phyloP scores from a whole-genome alignment of 208 protist species.

The Leishmania tropica region DNA sequence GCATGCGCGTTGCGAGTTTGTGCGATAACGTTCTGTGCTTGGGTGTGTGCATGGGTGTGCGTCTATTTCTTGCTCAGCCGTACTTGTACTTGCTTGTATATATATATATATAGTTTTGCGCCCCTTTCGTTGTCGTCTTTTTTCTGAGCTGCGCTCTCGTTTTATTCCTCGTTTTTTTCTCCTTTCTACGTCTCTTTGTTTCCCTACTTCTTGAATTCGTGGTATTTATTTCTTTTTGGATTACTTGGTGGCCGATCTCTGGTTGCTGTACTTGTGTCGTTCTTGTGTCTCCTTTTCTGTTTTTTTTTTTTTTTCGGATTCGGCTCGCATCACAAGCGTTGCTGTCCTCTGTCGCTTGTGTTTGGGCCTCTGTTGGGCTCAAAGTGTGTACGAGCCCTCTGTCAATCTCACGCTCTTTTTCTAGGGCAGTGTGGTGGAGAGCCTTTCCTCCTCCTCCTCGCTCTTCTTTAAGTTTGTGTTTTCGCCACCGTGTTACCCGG shows the following conservation, averaged over 20 bases:
- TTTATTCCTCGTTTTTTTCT: not conserved
- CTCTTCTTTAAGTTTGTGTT: not conserved
- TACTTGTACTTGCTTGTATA: not conserved
- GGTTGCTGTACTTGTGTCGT: not conserved
- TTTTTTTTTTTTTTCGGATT: not conserved
- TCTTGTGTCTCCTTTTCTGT: too few species aligned
- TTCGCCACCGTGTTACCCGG: not conserved
- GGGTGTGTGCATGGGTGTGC: not conserved
- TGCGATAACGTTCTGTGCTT: not conserved
- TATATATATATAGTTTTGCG: not conserved
- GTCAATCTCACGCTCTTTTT: conserved; percentile 9
- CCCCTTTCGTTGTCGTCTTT: not conserved
- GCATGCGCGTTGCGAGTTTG: not conserved
- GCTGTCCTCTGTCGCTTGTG: not conserved
- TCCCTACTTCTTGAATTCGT: not conserved
- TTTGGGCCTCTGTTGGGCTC: not conserved
- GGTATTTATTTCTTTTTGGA: not conserved
- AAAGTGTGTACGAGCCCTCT: not conserved
- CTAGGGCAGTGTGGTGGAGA: not conserved
- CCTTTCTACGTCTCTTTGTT: not conserved
- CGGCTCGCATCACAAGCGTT: not conserved
- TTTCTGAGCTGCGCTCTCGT: not conserved
- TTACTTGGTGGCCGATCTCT: not conserved
- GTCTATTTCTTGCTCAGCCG: not conserved
- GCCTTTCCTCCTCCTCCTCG: not conserved